phyloP scores from a whole-genome alignment of 352 stramenopile genomes.

The Stephanocyclus meneghinianus region DNA sequence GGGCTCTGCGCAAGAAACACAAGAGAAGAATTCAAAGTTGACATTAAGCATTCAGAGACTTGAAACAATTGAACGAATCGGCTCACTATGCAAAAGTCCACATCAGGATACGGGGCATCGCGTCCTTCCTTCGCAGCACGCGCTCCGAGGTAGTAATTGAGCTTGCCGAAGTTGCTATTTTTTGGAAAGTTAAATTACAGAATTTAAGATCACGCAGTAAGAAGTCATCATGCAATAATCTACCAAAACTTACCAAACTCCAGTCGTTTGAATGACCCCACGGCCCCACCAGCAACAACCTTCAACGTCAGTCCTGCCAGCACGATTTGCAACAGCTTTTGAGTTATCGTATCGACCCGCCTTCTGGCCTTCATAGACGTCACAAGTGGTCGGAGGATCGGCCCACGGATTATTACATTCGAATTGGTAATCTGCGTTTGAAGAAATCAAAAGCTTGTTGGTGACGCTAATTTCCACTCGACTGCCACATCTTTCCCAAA shows the following conservation, averaged over 20 bases:
- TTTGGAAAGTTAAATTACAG: not conserved
- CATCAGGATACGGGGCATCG: conserved; percentile 22
- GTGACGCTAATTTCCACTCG: not conserved
- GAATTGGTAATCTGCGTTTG: conserved; percentile 45
- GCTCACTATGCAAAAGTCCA: conserved; percentile 49
- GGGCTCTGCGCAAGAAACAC: conserved; percentile 29
- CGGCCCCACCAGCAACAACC: conserved; percentile 17
- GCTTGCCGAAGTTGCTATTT: conserved; percentile 57
- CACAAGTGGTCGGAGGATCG: conserved; percentile 27
- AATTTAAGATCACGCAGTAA: not conserved
- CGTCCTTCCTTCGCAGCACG: conserved; percentile 41
- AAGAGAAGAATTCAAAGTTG: not conserved
- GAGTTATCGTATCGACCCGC: conserved; percentile 41
- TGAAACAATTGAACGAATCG: no score
- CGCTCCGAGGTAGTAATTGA: conserved; percentile 53
- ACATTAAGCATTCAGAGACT: no score
- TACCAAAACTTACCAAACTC: conserved; percentile 40
- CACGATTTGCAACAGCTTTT: conserved; percentile 17
- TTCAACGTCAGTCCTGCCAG: conserved; percentile 15
- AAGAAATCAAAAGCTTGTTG: conserved; percentile 3
- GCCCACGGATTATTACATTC: conserved; percentile 39
- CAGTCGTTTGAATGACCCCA: conserved; percentile 38
- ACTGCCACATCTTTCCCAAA: not conserved
- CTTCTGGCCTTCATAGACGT: conserved; percentile 44
- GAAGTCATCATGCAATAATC: not conserved